Conservation (phyloP, 331 rosid genomes). For the Telfairia occidentalis region DNA sequence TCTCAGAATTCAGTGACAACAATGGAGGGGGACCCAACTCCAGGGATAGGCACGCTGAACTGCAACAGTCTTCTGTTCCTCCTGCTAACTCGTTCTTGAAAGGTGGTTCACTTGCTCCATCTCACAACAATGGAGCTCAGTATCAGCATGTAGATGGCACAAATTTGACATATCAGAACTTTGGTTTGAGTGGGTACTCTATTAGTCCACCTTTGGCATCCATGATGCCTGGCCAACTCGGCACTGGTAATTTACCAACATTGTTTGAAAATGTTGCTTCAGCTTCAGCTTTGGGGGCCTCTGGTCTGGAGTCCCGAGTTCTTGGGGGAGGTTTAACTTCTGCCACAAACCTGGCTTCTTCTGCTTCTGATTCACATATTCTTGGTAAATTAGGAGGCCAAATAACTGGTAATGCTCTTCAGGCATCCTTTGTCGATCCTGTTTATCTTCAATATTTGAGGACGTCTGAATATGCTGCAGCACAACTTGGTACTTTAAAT, state of each 20-base stretch:
- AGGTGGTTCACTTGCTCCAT: conserved; percentile 59
- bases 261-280: conserved; percentile 67
- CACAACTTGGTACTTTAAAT: conserved; percentile 66
- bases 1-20: conserved; percentile 40
- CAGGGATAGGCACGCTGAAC: conserved; percentile 46
- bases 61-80: conserved; percentile 38
- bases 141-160: conserved; percentile 59
- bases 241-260: conserved; percentile 61
- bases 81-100: conserved; percentile 39
- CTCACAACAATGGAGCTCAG: conserved; percentile 55
- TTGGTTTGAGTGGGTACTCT: conserved; percentile 54
- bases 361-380: conserved; percentile 55
- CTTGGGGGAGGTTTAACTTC: conserved; percentile 65
- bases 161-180: conserved; percentile 53
- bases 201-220: conserved; percentile 64
- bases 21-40: conserved; percentile 38
- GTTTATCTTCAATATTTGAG: conserved; percentile 67
- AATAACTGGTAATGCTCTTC: conserved; percentile 55
- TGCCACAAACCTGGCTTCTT: conserved; percentile 35
- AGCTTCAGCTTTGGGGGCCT: conserved; percentile 57
- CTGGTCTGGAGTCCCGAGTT: conserved; percentile 68
- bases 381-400: conserved; percentile 66
- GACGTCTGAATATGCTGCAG: conserved; percentile 73
- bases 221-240: conserved; percentile 79
- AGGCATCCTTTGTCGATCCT: conserved; percentile 79